A percentile compares a stretch with the other conserved stretches of the same genome.
Conservation (phyloP, 345 rosid species). For the Odontarrhena argentea region DNA sequence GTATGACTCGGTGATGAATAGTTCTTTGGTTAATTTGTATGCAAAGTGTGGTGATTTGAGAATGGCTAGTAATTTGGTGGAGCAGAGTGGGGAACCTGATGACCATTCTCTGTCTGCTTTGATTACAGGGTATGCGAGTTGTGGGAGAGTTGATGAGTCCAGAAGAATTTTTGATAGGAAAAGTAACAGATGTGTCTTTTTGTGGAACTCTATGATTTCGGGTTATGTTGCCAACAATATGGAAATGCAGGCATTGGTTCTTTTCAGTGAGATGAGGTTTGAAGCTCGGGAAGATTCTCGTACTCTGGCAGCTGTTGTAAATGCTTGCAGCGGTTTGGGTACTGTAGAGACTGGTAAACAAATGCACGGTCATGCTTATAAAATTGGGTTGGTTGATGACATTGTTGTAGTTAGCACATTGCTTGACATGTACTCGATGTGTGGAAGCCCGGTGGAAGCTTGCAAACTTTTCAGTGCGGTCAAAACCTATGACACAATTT, state of each 20-base stretch:
- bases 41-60: constrained; percentile 71
- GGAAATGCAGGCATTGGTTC: constrained; percentile 57
- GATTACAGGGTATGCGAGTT: constrained; percentile 66
- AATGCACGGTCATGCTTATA: constrained; percentile 65
- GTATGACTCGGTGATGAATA: constrained; percentile 54
- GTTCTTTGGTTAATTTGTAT: constrained; percentile 71
- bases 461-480: constrained; percentile 69
- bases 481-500: constrained; percentile 60
- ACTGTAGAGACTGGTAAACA: constrained; percentile 53
- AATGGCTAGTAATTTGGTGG: constrained; percentile 53
- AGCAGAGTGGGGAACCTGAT: constrained; percentile 52
- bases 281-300: constrained; percentile 53
- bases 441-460: constrained; percentile 62
- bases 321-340: constrained; percentile 55
- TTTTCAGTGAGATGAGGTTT: constrained; percentile 60
- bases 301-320: constrained; percentile 56
- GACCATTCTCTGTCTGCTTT: constrained; percentile 79
- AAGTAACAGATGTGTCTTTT: constrained; percentile 45
- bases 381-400: constrained; percentile 53
- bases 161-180: constrained; percentile 52
- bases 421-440: constrained; percentile 73
- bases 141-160: constrained; percentile 62
- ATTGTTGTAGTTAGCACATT: constrained; percentile 64
- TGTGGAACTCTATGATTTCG: constrained; percentile 86
- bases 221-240: constrained; percentile 63